phyloP scores from a whole-genome alignment of 345 rosid species.

The Salix exigua region DNA sequence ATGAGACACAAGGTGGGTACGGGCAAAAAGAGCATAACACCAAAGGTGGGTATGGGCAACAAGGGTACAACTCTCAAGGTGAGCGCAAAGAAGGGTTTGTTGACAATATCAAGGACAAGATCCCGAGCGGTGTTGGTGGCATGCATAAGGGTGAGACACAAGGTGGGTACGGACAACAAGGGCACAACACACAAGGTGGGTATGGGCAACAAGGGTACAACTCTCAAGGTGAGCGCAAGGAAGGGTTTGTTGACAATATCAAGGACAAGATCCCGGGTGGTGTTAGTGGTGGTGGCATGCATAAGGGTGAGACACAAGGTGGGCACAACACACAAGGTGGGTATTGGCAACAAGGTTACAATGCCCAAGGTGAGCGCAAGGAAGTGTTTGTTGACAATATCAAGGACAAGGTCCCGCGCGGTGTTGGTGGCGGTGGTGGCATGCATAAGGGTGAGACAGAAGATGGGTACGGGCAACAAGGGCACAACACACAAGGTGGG shows the following conservation, averaged over 20 bases:
- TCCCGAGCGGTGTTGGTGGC: conserved; percentile 30
- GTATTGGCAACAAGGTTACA: not conserved
- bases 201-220: too few relatives aligned
- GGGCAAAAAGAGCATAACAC: too few relatives aligned
- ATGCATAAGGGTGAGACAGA: conserved; percentile 13
- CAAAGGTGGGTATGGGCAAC: too few relatives aligned
- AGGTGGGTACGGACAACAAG: too few relatives aligned
- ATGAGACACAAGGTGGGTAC: too few relatives aligned
- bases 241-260: conserved; percentile 40
- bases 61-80: conserved; percentile 10
- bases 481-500: not conserved
- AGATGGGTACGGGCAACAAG: conserved; percentile 16
- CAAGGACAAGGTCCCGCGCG: conserved; percentile 49
- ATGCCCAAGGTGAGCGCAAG: conserved; percentile 30
- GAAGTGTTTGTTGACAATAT: conserved; percentile 44
- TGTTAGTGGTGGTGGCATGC: conserved; percentile 6
- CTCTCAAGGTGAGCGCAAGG: conserved; percentile 30
- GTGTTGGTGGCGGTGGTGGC: not conserved
- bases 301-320: not conserved
- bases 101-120: conserved; percentile 45
- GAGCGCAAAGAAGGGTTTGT: conserved; percentile 42
- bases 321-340: too few relatives aligned
- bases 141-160: conserved; percentile 13
- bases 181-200: too few relatives aligned
- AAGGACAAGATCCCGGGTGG: conserved; percentile 48